A percentile compares a stretch with the other conserved stretches of the same genome.
These are phyloP conservation scores for Conidiobolus coronatus DNA, from an alignment of 371 early-diverging fungal genomes.

Conservation along the genomic window DNA sequence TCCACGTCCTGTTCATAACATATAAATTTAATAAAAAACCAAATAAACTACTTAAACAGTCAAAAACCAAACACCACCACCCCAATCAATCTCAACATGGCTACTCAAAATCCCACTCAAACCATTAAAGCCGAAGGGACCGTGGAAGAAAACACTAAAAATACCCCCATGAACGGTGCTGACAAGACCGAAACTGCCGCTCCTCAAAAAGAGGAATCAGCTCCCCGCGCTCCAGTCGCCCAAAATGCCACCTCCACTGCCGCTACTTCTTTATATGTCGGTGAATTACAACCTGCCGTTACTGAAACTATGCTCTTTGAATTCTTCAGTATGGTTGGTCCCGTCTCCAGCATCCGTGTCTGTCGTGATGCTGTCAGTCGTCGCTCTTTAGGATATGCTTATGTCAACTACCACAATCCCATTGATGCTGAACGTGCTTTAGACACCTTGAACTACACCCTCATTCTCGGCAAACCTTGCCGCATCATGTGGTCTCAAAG, in stretches of 20 bases:
- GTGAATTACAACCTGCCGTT: slow-evolving; percentile 79
- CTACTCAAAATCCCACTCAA: no score
- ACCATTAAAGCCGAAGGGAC: no score
- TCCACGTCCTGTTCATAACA: no score
- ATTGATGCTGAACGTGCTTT: slow-evolving; percentile 79
- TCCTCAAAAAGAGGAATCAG: slow-evolving; percentile 20
- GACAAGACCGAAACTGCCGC: slow-evolving; percentile 22
- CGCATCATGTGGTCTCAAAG: slow-evolving; percentile 99
- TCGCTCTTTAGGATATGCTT: slow-evolving; percentile 91
- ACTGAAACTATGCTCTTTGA: slow-evolving; percentile 95
- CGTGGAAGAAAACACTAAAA: no score
- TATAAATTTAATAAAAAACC: no score
- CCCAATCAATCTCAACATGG: no score
- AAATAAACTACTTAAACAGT: no score
- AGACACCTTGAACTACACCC: slow-evolving; percentile 83
- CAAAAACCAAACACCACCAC: no score
- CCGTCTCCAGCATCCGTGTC: slow-evolving; percentile 93
- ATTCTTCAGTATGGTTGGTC: slow-evolving; percentile 85
- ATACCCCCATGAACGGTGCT: slow-evolving; percentile 1
- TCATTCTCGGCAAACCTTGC: slow-evolving; percentile 82
- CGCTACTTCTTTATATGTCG: slow-evolving; percentile 66
- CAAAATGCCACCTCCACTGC: slow-evolving; percentile 20
- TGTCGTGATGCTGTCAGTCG: slow-evolving; percentile 96
- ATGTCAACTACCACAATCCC: slow-evolving; percentile 83
- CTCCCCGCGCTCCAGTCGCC: slow-evolving; percentile 15